Conservation (phyloP, 495 filamentous ascomycete species). For the Tetracladium marchalianum region DNA sequence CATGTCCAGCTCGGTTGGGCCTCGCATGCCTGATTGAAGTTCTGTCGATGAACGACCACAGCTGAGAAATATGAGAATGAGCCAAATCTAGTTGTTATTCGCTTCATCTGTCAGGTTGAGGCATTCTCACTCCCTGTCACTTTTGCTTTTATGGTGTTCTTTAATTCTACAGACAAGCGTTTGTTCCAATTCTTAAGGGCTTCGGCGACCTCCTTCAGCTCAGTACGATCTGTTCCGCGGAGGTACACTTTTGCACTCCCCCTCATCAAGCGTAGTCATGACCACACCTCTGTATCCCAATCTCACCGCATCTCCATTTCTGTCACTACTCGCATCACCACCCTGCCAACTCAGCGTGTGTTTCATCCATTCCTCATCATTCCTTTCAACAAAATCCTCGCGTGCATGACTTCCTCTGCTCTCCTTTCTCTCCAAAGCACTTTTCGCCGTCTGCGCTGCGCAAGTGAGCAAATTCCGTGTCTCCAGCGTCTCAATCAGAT, state of each 20-base stretch:
- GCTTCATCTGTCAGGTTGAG: too few species aligned
- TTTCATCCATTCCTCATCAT: conserved; percentile 17
- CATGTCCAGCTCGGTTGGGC: too few species aligned
- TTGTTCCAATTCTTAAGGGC: too few species aligned
- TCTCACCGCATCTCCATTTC: conserved; percentile 9
- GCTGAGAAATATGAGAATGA: too few species aligned
- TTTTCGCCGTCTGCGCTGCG: conserved; percentile 17
- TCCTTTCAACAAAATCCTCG: conserved; percentile 15
- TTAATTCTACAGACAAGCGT: too few species aligned
- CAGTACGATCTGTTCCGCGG: conserved; percentile 12
- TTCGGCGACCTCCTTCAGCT: too few species aligned
- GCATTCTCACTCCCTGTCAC: too few species aligned
- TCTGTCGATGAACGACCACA: too few species aligned
- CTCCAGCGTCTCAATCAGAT: conserved; percentile 20
- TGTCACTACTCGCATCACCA: conserved; percentile 7
- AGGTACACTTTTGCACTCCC: conserved; percentile 16
- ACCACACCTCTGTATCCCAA: conserved; percentile 17
- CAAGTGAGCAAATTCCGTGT: conserved; percentile 19
- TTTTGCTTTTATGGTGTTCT: too few species aligned
- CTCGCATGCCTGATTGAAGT: too few species aligned
- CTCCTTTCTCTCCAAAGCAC: conserved; percentile 17
- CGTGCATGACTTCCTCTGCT: conserved; percentile 18
- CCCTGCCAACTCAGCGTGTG: conserved; percentile 19
- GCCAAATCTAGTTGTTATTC: too few species aligned
- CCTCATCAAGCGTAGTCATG: conserved; percentile 16